A percentile compares a stretch with the other conserved stretches of the same genome.
phyloP scores from a whole-genome alignment of 1,139 yeast genomes.

The Maudiozyma humilis region DNA sequence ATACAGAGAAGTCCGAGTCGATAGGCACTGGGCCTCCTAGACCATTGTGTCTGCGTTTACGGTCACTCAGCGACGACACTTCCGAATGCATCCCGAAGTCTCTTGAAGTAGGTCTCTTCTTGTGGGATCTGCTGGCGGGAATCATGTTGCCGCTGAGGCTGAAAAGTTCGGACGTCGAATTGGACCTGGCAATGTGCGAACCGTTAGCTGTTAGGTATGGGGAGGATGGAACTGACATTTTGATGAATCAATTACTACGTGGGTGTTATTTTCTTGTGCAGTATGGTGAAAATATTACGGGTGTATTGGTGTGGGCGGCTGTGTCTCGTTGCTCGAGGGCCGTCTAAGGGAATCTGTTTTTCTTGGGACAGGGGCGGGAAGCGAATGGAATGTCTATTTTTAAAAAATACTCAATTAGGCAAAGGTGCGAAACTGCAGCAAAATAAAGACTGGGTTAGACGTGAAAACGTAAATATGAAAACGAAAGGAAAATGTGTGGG shows the following conservation, averaged over 20 bases:
- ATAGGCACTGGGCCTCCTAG: not conserved
- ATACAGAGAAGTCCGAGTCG: not conserved
- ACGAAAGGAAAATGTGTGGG: not conserved
- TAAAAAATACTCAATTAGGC: not conserved
- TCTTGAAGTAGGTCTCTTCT: not conserved
- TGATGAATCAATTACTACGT: too few species aligned
- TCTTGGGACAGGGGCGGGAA: too few species aligned
- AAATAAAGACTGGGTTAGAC: not conserved
- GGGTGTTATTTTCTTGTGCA: too few species aligned
- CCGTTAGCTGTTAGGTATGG: not conserved
- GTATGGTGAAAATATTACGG: too few species aligned
- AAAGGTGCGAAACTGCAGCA: not conserved
- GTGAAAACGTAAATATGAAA: not conserved
- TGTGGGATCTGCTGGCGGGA: not conserved
- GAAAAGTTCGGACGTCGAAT: conserved; percentile 9
- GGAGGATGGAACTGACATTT: not conserved
- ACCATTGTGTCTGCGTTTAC: not conserved
- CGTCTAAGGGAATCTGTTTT: too few species aligned
- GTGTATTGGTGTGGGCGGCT: not conserved
- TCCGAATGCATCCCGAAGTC: not conserved
- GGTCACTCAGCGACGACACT: not conserved
- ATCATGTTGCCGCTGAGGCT: not conserved
- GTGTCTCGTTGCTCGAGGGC: too few species aligned
- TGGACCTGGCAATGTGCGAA: conserved; percentile 6
- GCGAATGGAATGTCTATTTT: not conserved